Evolutionary conservation across 1,284 basidiomycete genomes (phyloP).

Genomic region (Cryptococcus amylolentus): DNA sequence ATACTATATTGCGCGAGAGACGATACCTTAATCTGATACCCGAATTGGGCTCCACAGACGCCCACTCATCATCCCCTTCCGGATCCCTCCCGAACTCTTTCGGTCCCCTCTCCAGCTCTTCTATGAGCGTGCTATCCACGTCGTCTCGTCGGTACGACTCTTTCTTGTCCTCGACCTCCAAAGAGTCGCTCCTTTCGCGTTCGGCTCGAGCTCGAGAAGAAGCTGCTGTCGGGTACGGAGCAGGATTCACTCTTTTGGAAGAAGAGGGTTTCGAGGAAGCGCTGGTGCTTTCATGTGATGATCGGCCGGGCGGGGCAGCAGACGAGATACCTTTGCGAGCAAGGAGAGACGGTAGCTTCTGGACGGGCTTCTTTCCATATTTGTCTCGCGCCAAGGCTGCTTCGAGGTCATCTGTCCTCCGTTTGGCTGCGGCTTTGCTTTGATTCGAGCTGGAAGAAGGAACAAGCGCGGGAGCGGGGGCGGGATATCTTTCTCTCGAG

Average conservation of each 20-base stretch:
- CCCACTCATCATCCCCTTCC: conserved; percentile 55
- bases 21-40: conserved; percentile 71
- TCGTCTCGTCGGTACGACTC: conserved; percentile 46
- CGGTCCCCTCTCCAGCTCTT: conserved; percentile 72
- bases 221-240: neutral
- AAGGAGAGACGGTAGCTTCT: neutral
- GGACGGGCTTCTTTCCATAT: neutral
- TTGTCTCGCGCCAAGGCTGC: no score
- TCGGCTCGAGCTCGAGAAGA: neutral
- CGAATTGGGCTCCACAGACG: conserved; percentile 79
- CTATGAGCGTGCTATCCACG: conserved; percentile 66
- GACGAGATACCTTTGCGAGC: neutral
- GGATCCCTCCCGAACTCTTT: conserved; percentile 55
- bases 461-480: no score
- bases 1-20: neutral
- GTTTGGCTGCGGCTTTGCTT: no score
- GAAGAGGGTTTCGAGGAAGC: neutral
- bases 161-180: neutral
- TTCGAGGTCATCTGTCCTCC: no score
- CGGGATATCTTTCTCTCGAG: no score
- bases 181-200: neutral
- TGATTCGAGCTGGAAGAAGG: no score
- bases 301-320: neutral
- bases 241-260: neutral
- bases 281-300: neutral